A percentile compares a stretch with the other conserved stretches of the same genome.
These are phyloP conservation scores for Candolleomyces aberdarensis DNA, from an alignment of 768 basidiomycete species.

Conservation along the genomic window DNA sequence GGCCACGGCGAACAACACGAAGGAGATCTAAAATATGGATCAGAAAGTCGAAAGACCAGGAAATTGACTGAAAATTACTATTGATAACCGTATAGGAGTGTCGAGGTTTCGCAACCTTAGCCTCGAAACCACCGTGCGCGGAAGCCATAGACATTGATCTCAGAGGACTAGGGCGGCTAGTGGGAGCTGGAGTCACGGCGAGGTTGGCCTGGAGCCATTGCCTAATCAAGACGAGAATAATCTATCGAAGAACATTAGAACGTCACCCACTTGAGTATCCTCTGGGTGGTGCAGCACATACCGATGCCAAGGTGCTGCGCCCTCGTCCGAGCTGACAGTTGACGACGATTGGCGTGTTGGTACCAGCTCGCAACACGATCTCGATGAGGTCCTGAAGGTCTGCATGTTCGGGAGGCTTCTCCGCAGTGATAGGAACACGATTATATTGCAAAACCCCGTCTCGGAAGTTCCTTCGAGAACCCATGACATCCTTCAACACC, in stretches of 20 bases:
- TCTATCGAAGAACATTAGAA: conserved; percentile 33
- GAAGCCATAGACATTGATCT: conserved; percentile 47
- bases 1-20: conserved; percentile 83
- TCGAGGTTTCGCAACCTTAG: conserved; percentile 20
- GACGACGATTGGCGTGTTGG: conserved; percentile 79
- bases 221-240: conserved; percentile 79
- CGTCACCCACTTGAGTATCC: background rate
- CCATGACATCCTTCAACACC: conserved; percentile 89
- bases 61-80: conserved; percentile 4
- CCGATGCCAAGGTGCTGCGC: conserved; percentile 87
- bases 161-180: conserved; percentile 30
- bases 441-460: conserved; percentile 72
- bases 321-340: conserved; percentile 96
- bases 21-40: conserved; percentile 57
- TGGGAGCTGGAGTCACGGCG: conserved; percentile 27
- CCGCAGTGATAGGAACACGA: conserved; percentile 92
- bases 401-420: conserved; percentile 72
- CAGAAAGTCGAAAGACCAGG: background rate
- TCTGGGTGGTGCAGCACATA: conserved; percentile 27
- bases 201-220: conserved; percentile 67
- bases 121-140: conserved; percentile 19
- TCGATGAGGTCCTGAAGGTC: conserved; percentile 78
- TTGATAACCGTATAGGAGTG: conserved; percentile 3
- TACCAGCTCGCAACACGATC: conserved; percentile 66
- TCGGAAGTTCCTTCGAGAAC: conserved; percentile 38